Evolutionary conservation across 306 rosid genomes (phyloP), one percentile per base, ranked within the genome.

Genomic region (Rosa multiflora): DNA sequence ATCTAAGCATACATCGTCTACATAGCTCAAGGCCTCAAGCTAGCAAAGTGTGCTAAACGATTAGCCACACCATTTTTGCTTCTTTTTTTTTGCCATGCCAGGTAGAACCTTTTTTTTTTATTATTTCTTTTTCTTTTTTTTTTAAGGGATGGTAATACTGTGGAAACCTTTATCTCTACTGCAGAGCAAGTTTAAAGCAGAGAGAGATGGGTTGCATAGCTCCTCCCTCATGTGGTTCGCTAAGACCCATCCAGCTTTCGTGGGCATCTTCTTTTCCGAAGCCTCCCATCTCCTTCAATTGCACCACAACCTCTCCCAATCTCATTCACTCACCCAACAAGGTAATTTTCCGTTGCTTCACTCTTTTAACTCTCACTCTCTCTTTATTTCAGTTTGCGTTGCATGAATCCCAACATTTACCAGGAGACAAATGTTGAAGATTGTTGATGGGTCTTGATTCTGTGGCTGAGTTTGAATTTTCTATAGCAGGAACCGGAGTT

Each of bases 191-290:
- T 48, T 49, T 49, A 0, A 1, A 49, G 5, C 3, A 6, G 47
- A 43, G 9, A 43, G 46, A 75, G 63, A 83, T 83, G 89, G n/a
- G 79, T 4, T 79, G 74, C 77, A 3, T 79, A 35, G 71, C 74
- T 40, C 78, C 72, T 35, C 63, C 86, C 6, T 66, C 85, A n/a
- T 20, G 71, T 66, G 71, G 80, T 70, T 56, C 83, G 4, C 58
- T 81, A 14, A 86, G 79, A 83, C 85, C 86, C 81, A 49, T 69
- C 29, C 78, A 81, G 12, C 81, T 87, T 63, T 88, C 92, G 29
- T 90, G 88, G 90, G 49, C 83, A 1, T 82, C 87, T 74, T 85
- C 92, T 14, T 83, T 88, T 72, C 88, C 91, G 71, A 76, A 79
- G 26, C 76, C 89, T 8, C 62, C 53, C 64, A 39, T 77, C 79